Conservation (phyloP, 345 rosid species). For the Mercurialis annua region DNA sequence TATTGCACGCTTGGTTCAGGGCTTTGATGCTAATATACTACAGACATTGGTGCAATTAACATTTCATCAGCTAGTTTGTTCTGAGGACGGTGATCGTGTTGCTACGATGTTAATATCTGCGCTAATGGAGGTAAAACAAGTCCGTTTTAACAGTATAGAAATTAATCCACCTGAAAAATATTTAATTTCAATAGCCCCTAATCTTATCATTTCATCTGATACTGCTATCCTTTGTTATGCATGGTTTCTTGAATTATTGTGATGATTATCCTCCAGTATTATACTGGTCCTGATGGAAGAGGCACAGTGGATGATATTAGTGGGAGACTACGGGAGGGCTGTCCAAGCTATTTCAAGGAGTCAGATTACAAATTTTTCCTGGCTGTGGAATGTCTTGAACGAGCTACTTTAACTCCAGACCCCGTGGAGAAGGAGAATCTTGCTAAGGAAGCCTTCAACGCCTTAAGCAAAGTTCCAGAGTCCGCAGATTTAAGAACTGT, state of each 20-base stretch:
- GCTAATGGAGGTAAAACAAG: conserved; percentile 72
- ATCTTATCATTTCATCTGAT: conserved; percentile 5
- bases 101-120: conserved; percentile 86
- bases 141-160: not conserved
- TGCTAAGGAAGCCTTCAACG: conserved; percentile 82
- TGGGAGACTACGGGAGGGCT: conserved; percentile 75
- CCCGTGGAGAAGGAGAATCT: conserved; percentile 75
- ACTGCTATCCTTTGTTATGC: conserved; percentile 11
- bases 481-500: conserved; percentile 90
- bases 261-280: conserved; percentile 51
- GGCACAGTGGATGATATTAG: conserved; percentile 96
- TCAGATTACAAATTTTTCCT: conserved; percentile 94
- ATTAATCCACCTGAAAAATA: conserved; percentile 3
- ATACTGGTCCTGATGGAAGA: conserved; percentile 96
- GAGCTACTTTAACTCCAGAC: conserved; percentile 67
- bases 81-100: conserved; percentile 89
- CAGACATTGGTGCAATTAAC: conserved; percentile 74
- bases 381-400: conserved; percentile 95
- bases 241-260: not conserved
- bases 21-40: conserved; percentile 58
- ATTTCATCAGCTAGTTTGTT: conserved; percentile 87
- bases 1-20: conserved; percentile 76
- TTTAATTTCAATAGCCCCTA: not conserved
- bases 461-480: conserved; percentile 86
- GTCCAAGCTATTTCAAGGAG: conserved; percentile 96